These are phyloP conservation scores for Verruconis gallopava DNA, from an alignment of 2,329 filamentous ascomycete species.

Conservation along the genomic window DNA sequence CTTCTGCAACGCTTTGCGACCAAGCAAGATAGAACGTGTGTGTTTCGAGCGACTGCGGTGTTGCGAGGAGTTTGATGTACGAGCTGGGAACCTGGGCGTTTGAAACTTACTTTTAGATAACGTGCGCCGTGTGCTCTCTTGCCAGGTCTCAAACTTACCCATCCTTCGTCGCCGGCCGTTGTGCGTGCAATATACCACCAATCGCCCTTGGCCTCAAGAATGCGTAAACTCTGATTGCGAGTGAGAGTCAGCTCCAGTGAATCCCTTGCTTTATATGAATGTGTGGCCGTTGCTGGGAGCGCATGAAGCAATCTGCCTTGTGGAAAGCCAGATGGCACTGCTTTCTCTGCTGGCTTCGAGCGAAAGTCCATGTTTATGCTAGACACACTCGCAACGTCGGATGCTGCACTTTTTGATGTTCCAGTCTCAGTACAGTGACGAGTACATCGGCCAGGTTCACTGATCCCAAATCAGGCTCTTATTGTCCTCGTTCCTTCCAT, in stretches of 20 bases:
- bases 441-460: too few relatives aligned
- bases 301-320: not conserved
- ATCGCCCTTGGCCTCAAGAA: conserved; percentile 7
- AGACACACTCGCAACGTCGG: too few relatives aligned
- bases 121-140: too few relatives aligned
- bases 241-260: conserved; percentile 6
- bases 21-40: not conserved
- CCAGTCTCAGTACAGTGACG: too few relatives aligned
- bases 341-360: not conserved
- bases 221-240: not conserved
- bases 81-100: not conserved
- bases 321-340: conserved; percentile 1
- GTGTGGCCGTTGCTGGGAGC: conserved; percentile 1
- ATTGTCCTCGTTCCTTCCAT: too few relatives aligned
- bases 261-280: conserved; percentile 2
- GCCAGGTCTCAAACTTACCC: conserved; percentile 15
- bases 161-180: conserved; percentile 18
- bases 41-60: not conserved
- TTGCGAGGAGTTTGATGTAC: not conserved
- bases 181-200: conserved; percentile 11
- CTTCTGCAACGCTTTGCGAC: not conserved
- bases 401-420: too few relatives aligned
- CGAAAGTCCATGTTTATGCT: not conserved
- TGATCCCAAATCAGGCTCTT: too few relatives aligned
- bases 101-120: too few relatives aligned